These are phyloP conservation scores for Symbiodinium natans DNA, from an alignment of 73 alveolate genomes.

Conservation along the genomic window DNA sequence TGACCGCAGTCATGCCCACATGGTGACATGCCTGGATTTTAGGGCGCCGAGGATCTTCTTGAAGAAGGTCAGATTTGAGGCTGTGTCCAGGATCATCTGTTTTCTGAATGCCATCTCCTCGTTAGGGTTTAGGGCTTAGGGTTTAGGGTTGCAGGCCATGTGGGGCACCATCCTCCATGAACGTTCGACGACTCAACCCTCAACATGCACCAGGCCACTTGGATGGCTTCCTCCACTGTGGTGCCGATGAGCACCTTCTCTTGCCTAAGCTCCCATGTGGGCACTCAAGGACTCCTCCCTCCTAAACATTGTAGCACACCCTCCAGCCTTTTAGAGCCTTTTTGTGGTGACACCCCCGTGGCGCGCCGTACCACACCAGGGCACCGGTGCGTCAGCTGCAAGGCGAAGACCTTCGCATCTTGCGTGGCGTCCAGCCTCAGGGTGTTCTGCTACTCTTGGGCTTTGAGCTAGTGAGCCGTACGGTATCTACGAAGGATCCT, in stretches of 20 bases:
- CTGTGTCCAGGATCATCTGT: conserved; percentile 61
- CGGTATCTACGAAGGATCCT: no score
- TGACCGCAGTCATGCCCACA: no score
- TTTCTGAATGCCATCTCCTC: conserved; percentile 49
- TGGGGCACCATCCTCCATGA: no score
- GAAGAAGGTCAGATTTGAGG: conserved; percentile 69
- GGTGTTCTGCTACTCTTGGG: no score
- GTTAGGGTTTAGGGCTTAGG: background rate
- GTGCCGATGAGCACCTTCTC: conserved; percentile 27
- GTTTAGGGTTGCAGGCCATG: background rate
- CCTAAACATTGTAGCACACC: background rate
- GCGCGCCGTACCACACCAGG: no score
- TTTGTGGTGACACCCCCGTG: background rate
- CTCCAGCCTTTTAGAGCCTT: background rate
- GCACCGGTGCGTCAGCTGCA: conserved; percentile 75
- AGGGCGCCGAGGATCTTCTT: conserved; percentile 33
- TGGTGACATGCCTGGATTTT: no score
- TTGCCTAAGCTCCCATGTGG: no score
- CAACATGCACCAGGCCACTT: background rate
- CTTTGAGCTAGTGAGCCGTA: background rate
- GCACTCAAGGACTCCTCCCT: no score
- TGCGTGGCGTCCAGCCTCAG: conserved; percentile 68
- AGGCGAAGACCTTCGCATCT: conserved; percentile 54
- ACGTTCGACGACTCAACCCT: no score
- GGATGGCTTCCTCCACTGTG: conserved; percentile 68